Conservation (phyloP, 495 filamentous ascomycete genomes). For the Cercophora sp. region DNA sequence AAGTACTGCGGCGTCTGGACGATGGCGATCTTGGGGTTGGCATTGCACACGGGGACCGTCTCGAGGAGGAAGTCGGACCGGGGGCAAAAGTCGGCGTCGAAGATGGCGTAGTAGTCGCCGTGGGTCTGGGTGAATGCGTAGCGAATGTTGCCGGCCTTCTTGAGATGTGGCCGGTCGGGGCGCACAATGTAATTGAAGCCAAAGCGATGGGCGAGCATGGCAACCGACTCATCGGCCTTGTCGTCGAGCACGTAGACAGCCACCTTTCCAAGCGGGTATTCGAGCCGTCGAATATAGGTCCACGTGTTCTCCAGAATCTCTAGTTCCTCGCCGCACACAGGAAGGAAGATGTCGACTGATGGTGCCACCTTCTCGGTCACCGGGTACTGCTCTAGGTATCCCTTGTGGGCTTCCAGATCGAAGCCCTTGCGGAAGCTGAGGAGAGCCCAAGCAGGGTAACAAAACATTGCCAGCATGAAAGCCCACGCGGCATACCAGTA, state of each 20-base stretch:
- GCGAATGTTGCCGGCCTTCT: conserved; percentile 30
- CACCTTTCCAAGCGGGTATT: conserved; percentile 24
- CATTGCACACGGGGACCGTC: conserved; percentile 26
- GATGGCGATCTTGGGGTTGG: conserved; percentile 29
- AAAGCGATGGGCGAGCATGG: conserved; percentile 15
- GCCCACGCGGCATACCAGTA: conserved; percentile 31
- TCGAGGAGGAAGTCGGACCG: conserved; percentile 28
- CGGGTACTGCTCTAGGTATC: conserved; percentile 16
- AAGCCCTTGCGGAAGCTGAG: conserved; percentile 25
- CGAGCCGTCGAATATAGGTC: conserved; percentile 24
- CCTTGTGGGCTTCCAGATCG: conserved; percentile 21
- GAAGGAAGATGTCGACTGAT: conserved; percentile 29
- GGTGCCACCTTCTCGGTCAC: conserved; percentile 26
- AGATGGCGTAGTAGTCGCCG: conserved; percentile 30
- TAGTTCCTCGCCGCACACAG: conserved; percentile 27
- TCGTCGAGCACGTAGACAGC: conserved; percentile 29
- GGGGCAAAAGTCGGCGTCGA: conserved; percentile 32
- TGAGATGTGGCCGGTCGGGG: conserved; percentile 26
- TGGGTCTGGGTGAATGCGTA: conserved; percentile 25
- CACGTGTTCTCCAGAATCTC: conserved; percentile 33
- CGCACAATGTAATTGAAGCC: conserved; percentile 32
- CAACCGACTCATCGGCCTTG: conserved; percentile 14
- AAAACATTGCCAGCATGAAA: conserved; percentile 27
- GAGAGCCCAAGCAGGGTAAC: conserved; percentile 27
- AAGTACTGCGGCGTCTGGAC: conserved; percentile 31